Evolutionary conservation across 306 rosid species (phyloP).

Genomic region (Ormosia semicastrata): DNA sequence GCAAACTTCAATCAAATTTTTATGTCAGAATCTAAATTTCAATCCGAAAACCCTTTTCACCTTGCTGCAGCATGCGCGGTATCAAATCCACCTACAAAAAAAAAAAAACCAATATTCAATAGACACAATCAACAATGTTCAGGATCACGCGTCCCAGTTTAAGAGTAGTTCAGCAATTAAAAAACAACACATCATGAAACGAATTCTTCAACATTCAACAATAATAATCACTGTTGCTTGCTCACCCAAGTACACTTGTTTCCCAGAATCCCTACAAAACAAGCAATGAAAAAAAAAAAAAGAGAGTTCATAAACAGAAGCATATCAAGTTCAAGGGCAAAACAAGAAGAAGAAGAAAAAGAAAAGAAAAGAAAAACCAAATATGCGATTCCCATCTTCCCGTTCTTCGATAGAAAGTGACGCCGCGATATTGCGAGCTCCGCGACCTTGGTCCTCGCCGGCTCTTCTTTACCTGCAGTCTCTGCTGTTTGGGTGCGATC

Average conservation of each 20-base stretch:
- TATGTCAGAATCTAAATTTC: not conserved
- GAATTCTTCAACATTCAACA: constrained; percentile 1
- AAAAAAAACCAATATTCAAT: not conserved
- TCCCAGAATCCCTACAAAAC: constrained; percentile 83
- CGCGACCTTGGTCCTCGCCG: constrained; percentile 91
- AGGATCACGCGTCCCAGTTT: too few relatives aligned
- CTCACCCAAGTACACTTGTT: constrained; percentile 93
- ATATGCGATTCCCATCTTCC: constrained; percentile 99
- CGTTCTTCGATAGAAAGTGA: constrained; percentile 86
- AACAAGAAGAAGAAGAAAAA: not conserved
- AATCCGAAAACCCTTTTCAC: constrained; percentile 26
- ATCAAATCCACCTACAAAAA: constrained; percentile 76
- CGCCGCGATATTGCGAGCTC: constrained; percentile 96
- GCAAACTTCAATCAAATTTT: not conserved
- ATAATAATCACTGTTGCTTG: not conserved
- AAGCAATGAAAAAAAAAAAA: not conserved
- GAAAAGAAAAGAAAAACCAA: constrained; percentile 34
- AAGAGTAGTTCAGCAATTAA: not conserved
- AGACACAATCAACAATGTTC: too few relatives aligned
- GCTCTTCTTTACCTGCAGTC: constrained; percentile 57
- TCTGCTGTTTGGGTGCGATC: constrained; percentile 24
- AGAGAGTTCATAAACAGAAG: not conserved
- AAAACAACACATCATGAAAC: not conserved
- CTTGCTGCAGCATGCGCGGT: constrained; percentile 95
- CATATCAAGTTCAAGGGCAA: not conserved